phyloP scores from a whole-genome alignment of 768 basidiomycete species.

The Tylopilus rubrobrunneus region DNA sequence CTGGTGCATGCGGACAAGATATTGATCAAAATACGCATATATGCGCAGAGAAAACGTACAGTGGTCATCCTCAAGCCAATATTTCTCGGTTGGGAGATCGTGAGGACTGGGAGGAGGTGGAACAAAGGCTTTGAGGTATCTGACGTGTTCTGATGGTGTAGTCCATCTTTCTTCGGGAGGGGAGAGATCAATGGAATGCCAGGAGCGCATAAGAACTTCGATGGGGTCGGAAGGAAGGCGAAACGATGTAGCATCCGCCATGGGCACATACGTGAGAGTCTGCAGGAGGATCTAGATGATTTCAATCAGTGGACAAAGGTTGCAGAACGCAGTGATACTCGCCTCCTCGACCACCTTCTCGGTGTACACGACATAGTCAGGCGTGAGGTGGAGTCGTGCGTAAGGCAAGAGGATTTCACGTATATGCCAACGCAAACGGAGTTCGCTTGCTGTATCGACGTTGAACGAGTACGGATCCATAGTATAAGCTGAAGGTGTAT shows the following conservation, averaged over 20 bases:
- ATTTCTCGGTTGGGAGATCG: slow-evolving; percentile 34
- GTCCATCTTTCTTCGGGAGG: slow-evolving; percentile 44
- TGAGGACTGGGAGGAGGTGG: slow-evolving; percentile 13
- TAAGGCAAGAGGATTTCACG: slow-evolving; percentile 53
- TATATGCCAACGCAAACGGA: slow-evolving; percentile 42
- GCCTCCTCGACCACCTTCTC: slow-evolving; percentile 47
- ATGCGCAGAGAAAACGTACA: slow-evolving; percentile 30
- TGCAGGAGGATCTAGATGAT: slow-evolving; percentile 38
- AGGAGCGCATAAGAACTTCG: slow-evolving; percentile 37
- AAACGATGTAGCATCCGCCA: slow-evolving; percentile 49
- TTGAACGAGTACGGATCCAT: slow-evolving; percentile 17
- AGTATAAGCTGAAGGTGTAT: neutral
- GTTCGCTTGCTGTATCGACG: slow-evolving; percentile 17
- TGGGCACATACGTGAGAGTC: slow-evolving; percentile 41
- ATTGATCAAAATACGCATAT: slow-evolving; percentile 9
- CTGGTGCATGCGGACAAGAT: slow-evolving; percentile 16
- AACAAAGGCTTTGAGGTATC: slow-evolving; percentile 19
- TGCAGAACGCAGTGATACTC: neutral
- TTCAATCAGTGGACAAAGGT: neutral
- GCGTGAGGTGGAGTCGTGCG: slow-evolving; percentile 48
- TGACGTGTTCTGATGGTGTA: slow-evolving; percentile 23
- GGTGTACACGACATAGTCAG: slow-evolving; percentile 53
- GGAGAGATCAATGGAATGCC: slow-evolving; percentile 29
- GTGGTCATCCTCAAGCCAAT: slow-evolving; percentile 33
- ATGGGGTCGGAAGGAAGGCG: slow-evolving; percentile 54